Conservation (phyloP, 768 basidiomycete species). For the Leccinum barrowsii region DNA sequence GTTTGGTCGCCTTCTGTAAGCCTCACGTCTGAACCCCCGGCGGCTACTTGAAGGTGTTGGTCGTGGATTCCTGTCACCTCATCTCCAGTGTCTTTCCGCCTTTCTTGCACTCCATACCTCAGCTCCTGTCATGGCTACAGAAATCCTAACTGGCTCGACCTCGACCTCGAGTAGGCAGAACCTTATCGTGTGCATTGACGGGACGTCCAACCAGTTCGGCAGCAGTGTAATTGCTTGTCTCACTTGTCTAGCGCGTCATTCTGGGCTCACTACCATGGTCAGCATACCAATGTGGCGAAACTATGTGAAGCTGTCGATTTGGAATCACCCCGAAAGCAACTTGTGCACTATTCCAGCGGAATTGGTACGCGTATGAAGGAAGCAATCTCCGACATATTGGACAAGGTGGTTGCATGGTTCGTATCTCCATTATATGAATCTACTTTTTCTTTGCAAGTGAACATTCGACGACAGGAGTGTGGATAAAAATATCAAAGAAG, state of each 20-base stretch:
- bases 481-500: not conserved
- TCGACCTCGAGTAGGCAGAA: not conserved
- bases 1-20: no score
- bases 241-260: not conserved
- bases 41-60: no score
- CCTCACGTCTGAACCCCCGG: no score
- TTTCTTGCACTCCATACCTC: no score
- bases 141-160: not conserved
- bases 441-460: no score
- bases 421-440: not conserved
- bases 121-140: not conserved
- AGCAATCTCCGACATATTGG: constrained; percentile 12
- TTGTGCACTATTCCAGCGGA: constrained; percentile 34
- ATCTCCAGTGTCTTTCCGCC: no score
- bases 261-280: not conserved
- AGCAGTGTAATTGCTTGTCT: not conserved
- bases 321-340: constrained; percentile 14
- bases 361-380: constrained; percentile 27
- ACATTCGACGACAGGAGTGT: not conserved
- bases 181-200: not conserved
- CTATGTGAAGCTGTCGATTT: constrained; percentile 4
- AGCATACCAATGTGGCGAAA: not conserved
- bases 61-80: no score
- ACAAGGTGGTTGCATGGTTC: not conserved
- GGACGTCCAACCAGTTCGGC: not conserved